Conservation (phyloP, 106 monocot genomes). For the Apostasia shenzhenica region DNA sequence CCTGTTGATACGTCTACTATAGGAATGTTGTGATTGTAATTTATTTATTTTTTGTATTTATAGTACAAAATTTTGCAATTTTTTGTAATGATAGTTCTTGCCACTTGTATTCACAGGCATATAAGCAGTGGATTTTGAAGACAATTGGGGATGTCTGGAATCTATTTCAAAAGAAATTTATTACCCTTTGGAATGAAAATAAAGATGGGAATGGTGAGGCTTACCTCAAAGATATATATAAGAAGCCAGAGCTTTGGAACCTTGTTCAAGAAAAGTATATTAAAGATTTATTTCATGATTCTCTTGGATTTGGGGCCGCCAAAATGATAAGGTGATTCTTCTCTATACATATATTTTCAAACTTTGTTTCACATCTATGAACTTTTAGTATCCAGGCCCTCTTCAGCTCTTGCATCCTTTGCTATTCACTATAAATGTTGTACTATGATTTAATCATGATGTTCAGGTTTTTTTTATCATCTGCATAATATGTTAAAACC, state of each 20-base stretch:
- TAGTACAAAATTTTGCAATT: too few species aligned
- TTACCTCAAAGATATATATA: conserved; percentile 59
- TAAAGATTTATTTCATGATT: conserved; percentile 72
- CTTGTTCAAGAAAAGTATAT: conserved; percentile 72
- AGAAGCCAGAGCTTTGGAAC: conserved; percentile 35
- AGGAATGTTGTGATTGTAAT: too few species aligned
- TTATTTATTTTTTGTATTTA: too few species aligned
- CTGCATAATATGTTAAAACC: too few species aligned
- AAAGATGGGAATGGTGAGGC: conserved; percentile 77
- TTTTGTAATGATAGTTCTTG: neutral
- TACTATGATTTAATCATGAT: too few species aligned
- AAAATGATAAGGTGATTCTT: conserved; percentile 88
- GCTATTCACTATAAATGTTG: too few species aligned
- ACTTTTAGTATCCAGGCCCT: too few species aligned
- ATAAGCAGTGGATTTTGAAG: conserved; percentile 87
- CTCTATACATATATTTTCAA: neutral
- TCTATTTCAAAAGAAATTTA: conserved; percentile 69
- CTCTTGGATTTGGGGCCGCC: conserved; percentile 88
- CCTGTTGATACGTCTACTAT: too few species aligned
- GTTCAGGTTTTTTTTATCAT: too few species aligned
- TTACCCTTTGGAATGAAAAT: conserved; percentile 71
- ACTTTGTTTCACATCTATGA: too few species aligned
- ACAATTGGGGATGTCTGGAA: conserved; percentile 80
- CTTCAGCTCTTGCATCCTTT: too few species aligned
- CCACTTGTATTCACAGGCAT: conserved; percentile 28